phyloP scores from a whole-genome alignment of 2,329 filamentous ascomycete species.

The Elsinoe arachidis region DNA sequence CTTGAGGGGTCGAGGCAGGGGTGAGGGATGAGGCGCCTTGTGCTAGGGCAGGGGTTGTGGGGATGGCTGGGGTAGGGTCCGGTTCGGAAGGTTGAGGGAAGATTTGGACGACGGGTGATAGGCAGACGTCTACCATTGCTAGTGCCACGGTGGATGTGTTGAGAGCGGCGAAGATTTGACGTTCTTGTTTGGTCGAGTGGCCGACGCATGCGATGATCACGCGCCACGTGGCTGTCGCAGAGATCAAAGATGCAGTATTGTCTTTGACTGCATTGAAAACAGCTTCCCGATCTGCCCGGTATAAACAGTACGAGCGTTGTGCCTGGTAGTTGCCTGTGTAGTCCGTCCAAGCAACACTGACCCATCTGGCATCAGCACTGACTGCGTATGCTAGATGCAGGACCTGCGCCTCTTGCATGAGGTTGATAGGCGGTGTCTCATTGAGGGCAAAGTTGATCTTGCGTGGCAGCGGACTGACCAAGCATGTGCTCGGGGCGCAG shows the following conservation, averaged over 20 bases:
- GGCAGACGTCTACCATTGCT: constrained; percentile 29
- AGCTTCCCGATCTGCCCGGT: constrained; percentile 32
- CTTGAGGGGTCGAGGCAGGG: constrained; percentile 56
- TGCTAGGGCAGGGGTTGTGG: constrained; percentile 19
- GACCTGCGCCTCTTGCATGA: constrained; percentile 69
- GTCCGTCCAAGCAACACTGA: constrained; percentile 74
- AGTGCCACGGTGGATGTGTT: constrained; percentile 37
- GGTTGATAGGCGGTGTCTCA: constrained; percentile 58
- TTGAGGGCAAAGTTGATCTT: constrained; percentile 67
- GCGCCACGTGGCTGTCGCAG: constrained; percentile 64
- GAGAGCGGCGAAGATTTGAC: constrained; percentile 48
- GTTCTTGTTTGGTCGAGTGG: constrained; percentile 30
- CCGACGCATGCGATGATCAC: constrained; percentile 66
- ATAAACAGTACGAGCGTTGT: constrained; percentile 63
- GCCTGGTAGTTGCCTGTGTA: constrained; percentile 65
- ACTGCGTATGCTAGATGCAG: constrained; percentile 73
- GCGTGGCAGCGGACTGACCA: constrained; percentile 62
- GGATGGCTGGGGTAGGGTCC: constrained; percentile 45
- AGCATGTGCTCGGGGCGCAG: constrained; percentile 61
- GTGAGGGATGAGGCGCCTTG: constrained; percentile 39
- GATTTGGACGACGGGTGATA: constrained; percentile 45
- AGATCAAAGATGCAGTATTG: constrained; percentile 64
- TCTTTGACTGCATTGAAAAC: constrained; percentile 52
- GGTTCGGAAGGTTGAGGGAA: constrained; percentile 54
- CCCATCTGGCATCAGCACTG: constrained; percentile 68